Base-by-base conservation (phyloP, 2,329 filamentous ascomycete genomes). In the Fonsecaea monophora region DNA sequence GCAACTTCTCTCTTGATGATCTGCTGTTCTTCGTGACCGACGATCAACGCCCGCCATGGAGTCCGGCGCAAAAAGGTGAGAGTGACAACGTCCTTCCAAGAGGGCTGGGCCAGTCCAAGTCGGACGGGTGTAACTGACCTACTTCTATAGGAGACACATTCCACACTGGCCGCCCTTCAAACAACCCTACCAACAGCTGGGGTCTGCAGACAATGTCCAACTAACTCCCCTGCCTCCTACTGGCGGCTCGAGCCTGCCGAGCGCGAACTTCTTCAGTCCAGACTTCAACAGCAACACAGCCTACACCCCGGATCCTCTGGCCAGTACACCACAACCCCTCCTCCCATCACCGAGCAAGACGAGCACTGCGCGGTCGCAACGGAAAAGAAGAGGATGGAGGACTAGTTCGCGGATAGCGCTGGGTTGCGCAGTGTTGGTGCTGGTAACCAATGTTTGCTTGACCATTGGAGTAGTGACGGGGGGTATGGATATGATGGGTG, bases 111-210 rank as follows among this genome's bases (percentile, higher is more conserved):
- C 15, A 25, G 35, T 59, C 50, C n/a, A 18, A 58, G 37, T 35
- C 57, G 13, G 18, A 53, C n/a, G n/a, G 37, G 18, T 18, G 38
- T 21, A 13, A 57, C 54, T 64, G 50, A 66, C 67, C 35, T 25
- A 25, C 56, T 38, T 37, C 42, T 35, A 32, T 54, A 70, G 68
- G 68, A 67, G 68, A 68, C 63, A 68, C 40, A 55, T 64, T 40
- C 68, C 68, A 37, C 65, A 48, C 9, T 70, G 68, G 68, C 68
- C 68, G 18, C 68, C 68, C 21, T 70, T 70, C 60, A 70, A 70
- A 70, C 68, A 68, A 38, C 53, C 68, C 58, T 72, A 72, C 65
- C 70, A 70, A 58, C 65, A 67, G 45, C 38, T 72, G 42, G 57
- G 53, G 32, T 72, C 70, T 9, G 55, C 62, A 38, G 70, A 72